phyloP scores from a whole-genome alignment of 768 basidiomycete species.

The Naganishia onofrii region DNA sequence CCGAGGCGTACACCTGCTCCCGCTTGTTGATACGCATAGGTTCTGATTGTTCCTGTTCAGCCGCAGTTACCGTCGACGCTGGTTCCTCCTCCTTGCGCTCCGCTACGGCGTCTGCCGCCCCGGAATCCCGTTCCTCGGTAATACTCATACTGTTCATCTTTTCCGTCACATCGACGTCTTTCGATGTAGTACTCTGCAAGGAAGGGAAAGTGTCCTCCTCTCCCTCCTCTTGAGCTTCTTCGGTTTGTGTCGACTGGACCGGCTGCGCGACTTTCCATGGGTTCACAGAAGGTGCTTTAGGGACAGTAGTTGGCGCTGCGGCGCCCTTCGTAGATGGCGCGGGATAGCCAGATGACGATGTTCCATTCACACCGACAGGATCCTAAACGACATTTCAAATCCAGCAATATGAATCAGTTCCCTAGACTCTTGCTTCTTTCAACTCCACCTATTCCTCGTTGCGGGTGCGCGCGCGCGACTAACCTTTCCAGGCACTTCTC shows the following conservation, averaged over 20 bases:
- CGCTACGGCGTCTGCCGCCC: not conserved
- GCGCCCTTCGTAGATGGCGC: not conserved
- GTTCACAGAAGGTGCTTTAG: conserved; percentile 10
- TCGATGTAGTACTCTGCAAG: conserved; percentile 32
- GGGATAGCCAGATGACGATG: not conserved
- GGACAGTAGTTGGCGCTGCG: conserved; percentile 1
- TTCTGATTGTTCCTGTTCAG: not conserved
- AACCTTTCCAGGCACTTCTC: conserved; percentile 21
- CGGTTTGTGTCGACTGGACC: not conserved
- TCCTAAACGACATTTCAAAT: not conserved
- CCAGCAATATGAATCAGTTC: not conserved
- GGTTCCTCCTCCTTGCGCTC: not conserved
- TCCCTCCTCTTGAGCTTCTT: conserved; percentile 5
- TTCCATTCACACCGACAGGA: not conserved
- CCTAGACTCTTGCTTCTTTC: not conserved
- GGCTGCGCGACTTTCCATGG: conserved; percentile 8
- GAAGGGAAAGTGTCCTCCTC: conserved; percentile 24
- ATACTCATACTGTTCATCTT: conserved; percentile 16
- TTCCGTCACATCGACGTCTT: conserved; percentile 20
- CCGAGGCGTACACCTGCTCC: conserved; percentile 8
- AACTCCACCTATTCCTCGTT: too few species aligned
- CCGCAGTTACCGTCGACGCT: too few species aligned
- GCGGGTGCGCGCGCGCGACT: too few species aligned
- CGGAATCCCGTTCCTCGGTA: conserved; percentile 24
- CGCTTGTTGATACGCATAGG: not conserved